Percentiles rank a stretch among this genome's conserved stretches.
Evolutionary conservation across 495 filamentous ascomycete species (phyloP).

Genomic region (Lophium mytilinum): DNA sequence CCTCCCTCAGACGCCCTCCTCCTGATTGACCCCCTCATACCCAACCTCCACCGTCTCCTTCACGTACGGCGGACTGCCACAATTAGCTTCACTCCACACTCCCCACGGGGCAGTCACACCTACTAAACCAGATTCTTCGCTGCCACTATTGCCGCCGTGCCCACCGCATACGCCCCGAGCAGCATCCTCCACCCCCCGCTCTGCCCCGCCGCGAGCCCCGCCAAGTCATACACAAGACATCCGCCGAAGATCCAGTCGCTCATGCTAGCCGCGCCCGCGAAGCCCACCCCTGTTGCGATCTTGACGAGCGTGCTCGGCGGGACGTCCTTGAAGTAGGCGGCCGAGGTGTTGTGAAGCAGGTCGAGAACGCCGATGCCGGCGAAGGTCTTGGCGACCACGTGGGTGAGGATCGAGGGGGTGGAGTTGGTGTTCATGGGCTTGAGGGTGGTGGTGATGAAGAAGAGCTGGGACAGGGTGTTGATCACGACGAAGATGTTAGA

Average conservation of each 20-base stretch:
- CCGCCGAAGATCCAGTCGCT: constrained; percentile 49
- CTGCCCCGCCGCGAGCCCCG: constrained; percentile 43
- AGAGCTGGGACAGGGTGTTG: constrained; percentile 44
- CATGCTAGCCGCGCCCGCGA: constrained; percentile 34
- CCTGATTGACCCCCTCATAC: too few relatives aligned
- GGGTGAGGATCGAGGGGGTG: constrained; percentile 40
- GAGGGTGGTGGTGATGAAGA: constrained; percentile 38
- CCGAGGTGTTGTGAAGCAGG: constrained; percentile 44
- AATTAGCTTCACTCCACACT: background rate
- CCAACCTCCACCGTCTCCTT: background rate
- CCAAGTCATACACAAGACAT: constrained; percentile 45
- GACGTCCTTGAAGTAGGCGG: constrained; percentile 40
- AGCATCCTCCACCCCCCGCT: constrained; percentile 38
- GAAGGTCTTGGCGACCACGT: constrained; percentile 46
- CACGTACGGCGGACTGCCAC: constrained; percentile 11
- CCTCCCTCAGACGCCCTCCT: too few relatives aligned
- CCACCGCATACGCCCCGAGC: constrained; percentile 40
- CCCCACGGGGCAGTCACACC: constrained; percentile 14
- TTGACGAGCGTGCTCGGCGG: constrained; percentile 37
- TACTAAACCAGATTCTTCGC: constrained; percentile 42
- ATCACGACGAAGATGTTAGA: constrained; percentile 44
- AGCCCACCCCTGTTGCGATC: constrained; percentile 39
- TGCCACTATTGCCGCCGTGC: constrained; percentile 42
- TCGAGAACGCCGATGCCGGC: constrained; percentile 48
- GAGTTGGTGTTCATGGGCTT: constrained; percentile 39